Conservation (phyloP, 192 early-diverging fungal genomes). For the Obelidium mucronatum region DNA sequence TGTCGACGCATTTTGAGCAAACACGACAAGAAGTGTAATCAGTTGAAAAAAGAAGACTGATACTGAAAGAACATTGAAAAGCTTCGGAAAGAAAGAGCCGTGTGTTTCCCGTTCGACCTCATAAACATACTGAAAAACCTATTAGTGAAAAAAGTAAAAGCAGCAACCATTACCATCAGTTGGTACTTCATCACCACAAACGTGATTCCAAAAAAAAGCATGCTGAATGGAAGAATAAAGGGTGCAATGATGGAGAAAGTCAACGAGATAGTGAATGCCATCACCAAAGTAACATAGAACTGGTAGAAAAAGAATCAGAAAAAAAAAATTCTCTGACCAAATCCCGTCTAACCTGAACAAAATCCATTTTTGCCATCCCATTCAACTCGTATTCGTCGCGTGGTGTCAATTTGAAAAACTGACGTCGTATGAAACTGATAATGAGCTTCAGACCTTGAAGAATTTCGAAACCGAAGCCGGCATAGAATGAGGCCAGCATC, state of each 20-base stretch:
- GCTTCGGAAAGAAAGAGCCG: slow-evolving; percentile 48
- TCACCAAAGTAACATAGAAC: slow-evolving; percentile 43
- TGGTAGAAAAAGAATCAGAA: slow-evolving; percentile 1
- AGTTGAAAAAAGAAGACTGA: slow-evolving; percentile 44
- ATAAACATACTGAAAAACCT: slow-evolving; percentile 44
- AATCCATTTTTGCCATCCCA: slow-evolving; percentile 42
- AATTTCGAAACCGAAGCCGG: slow-evolving; percentile 45
- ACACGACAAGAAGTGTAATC: slow-evolving; percentile 43
- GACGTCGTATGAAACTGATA: slow-evolving; percentile 38
- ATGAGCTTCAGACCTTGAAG: slow-evolving; percentile 44
- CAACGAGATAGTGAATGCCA: slow-evolving; percentile 41
- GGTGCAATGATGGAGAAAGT: slow-evolving; percentile 51
- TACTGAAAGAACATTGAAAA: slow-evolving; percentile 49
- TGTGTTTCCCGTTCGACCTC: slow-evolving; percentile 49
- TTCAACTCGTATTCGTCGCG: slow-evolving; percentile 50
- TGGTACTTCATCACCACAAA: slow-evolving; percentile 58
- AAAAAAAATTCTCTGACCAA: background rate
- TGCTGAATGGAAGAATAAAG: slow-evolving; percentile 45
- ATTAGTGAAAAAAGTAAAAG: background rate
- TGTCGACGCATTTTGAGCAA: slow-evolving; percentile 24
- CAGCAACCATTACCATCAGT: slow-evolving; percentile 17
- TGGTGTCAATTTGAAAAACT: slow-evolving; percentile 49
- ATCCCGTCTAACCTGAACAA: slow-evolving; percentile 18
- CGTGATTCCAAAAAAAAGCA: slow-evolving; percentile 43
- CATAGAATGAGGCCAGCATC: slow-evolving; percentile 37